These are phyloP conservation scores for Cordyceps farinosa DNA, from an alignment of 2,329 filamentous ascomycete genomes.

Conservation along the genomic window DNA sequence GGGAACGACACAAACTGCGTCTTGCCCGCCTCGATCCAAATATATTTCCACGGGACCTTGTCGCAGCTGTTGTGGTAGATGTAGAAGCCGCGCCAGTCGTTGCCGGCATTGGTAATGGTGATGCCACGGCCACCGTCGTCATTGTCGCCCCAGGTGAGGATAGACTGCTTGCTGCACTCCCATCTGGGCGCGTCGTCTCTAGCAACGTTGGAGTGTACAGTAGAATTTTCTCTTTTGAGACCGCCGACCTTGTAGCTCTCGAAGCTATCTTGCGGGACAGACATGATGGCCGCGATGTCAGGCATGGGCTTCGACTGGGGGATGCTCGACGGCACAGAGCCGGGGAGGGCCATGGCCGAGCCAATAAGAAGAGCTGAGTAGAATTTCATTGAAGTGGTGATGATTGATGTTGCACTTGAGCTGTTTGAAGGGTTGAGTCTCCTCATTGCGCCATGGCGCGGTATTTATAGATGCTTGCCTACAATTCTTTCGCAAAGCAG, in stretches of 20 bases:
- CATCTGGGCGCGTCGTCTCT: background rate
- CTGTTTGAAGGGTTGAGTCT: background rate
- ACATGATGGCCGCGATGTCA: constrained; percentile 13
- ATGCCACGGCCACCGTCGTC: constrained; percentile 13
- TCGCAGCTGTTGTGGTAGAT: constrained; percentile 29
- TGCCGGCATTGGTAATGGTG: constrained; percentile 12
- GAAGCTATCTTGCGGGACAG: constrained; percentile 10
- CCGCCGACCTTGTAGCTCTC: constrained; percentile 11
- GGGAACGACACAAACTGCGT: constrained; percentile 27
- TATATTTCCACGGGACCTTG: constrained; percentile 26
- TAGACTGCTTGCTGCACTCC: constrained; percentile 5
- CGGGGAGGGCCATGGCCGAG: constrained; percentile 1
- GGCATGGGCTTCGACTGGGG: constrained; percentile 2
- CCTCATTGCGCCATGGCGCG: background rate
- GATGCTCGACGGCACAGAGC: background rate
- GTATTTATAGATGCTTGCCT: background rate
- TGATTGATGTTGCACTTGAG: background rate
- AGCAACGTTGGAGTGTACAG: background rate
- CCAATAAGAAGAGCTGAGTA: background rate
- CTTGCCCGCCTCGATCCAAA: constrained; percentile 23
- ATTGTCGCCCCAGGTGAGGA: constrained; percentile 15
- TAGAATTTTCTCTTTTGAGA: background rate
- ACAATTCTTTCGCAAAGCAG: background rate
- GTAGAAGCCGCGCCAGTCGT: constrained; percentile 17
- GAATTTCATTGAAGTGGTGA: background rate